Evolutionary conservation across 768 basidiomycete genomes (phyloP), one percentile per base, ranked within the genome.

Genomic region (Psilocybe azurescens): DNA sequence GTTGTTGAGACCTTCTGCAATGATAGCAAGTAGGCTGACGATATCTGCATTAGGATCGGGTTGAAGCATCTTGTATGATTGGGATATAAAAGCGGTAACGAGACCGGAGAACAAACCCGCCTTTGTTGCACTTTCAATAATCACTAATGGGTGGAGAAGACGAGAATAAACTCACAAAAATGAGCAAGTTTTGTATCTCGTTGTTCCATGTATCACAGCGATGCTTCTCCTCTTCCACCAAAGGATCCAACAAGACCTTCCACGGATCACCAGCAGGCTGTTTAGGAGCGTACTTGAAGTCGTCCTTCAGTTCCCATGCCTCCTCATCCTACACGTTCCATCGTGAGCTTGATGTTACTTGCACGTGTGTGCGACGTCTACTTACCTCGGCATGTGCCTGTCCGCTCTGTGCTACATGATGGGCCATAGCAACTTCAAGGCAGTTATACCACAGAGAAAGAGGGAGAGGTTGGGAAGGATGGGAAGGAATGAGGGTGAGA

Each of bases 51-150:
- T 49, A 5, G 56, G 56, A 36, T 58, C 56, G 5, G 47, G 56
- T 30, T 49, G 56, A n/a, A 58, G 32, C 8, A 30, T 58, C 32
- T 58, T 47, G 33, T 49, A 58, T 3, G 56, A 49, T 50, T 58
- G 44, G 20, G 48, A 14, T 10, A 58, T 36, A 28, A 58, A 58
- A 3, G 48, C 46, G n/a, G 47, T 36, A 1, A 50, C 30, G 5
- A 58, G n/a, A 33, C 56, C 48, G 1, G 56, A 58, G 33, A 58
- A 58, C 33, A 58, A n/a, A 50, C 47, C 56, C 33, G 56, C 56
- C 56, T 58, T 28, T 38, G 33, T 36, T n/a, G 10, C 28, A 53
- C 3, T 7, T 13, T 38, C 14, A 41, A 6, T n/a, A 50, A 10
- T 8, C 10, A 28, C 55, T 32, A 16, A 20, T 8, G 3, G 29